These are phyloP conservation scores for Aspergillus homomorphus DNA, from an alignment of 495 filamentous ascomycete species.

Conservation along the genomic window DNA sequence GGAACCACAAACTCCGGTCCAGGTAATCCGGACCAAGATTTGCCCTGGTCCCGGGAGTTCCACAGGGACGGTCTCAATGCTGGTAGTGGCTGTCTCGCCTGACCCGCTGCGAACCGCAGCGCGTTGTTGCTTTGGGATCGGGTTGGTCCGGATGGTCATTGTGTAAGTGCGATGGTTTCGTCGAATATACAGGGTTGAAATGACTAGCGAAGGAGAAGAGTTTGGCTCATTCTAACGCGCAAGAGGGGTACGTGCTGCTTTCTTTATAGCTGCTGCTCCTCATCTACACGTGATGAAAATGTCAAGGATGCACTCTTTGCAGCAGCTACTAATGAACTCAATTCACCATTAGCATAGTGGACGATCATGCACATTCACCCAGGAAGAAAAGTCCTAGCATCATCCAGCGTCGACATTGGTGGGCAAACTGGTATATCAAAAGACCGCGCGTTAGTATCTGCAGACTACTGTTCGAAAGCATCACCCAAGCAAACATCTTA, in stretches of 20 bases:
- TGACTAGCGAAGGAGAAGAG: neutral
- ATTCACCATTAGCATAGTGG: neutral
- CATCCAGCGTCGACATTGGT: neutral
- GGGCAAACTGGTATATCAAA: neutral
- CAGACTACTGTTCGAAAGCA: neutral
- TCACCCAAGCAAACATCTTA: neutral
- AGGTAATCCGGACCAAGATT: constrained; percentile 12
- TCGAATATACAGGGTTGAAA: neutral
- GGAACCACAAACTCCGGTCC: constrained; percentile 12
- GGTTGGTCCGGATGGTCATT: neutral
- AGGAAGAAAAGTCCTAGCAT: neutral
- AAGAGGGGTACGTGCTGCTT: neutral
- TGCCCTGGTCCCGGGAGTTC: constrained; percentile 7
- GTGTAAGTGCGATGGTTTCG: neutral
- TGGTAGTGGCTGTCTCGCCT: constrained; percentile 8
- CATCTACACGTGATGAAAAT: neutral
- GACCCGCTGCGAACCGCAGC: constrained; percentile 10
- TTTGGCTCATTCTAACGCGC: neutral
- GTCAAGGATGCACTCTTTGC: neutral
- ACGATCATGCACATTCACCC: neutral
- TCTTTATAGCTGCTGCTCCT: neutral
- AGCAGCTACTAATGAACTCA: neutral
- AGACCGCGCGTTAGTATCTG: neutral
- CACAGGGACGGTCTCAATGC: constrained; percentile 4
- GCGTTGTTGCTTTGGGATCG: constrained; percentile 8